phyloP scores from a whole-genome alignment of 495 filamentous ascomycete species.

The Penicillium lagena region DNA sequence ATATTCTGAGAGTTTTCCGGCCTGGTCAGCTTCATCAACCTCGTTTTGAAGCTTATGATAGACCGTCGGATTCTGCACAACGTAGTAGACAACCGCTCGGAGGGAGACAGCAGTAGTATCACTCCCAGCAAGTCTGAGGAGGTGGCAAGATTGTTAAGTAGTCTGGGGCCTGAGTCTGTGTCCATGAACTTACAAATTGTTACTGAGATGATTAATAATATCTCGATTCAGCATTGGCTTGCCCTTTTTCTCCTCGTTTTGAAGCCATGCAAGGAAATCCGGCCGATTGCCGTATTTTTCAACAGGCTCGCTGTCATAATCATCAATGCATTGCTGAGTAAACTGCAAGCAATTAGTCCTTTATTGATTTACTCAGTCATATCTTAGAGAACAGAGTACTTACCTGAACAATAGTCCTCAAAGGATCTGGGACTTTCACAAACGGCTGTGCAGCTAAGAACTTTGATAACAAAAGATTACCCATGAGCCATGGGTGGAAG shows the following conservation, averaged over 20 bases:
- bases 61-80: slow-evolving; percentile 26
- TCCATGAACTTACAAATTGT: slow-evolving; percentile 5
- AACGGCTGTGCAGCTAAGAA: slow-evolving; percentile 8
- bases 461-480: slow-evolving; percentile 6
- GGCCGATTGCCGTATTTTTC: slow-evolving; percentile 2
- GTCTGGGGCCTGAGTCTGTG: too few relatives aligned
- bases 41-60: slow-evolving; percentile 3
- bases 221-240: slow-evolving; percentile 10
- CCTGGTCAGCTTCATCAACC: slow-evolving; percentile 1
- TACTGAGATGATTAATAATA: slow-evolving; percentile 13
- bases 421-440: slow-evolving; percentile 1
- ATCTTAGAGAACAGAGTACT: not conserved
- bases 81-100: slow-evolving; percentile 40
- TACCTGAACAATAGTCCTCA: slow-evolving; percentile 8
- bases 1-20: not conserved
- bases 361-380: too few relatives aligned
- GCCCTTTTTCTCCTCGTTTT: slow-evolving; percentile 6
- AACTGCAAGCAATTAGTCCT: not conserved
- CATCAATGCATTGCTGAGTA: slow-evolving; percentile 10
- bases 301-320: slow-evolving; percentile 1
- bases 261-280: slow-evolving; percentile 11
- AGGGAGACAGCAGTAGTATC: slow-evolving; percentile 44
- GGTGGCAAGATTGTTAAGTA: too few relatives aligned
- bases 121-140: slow-evolving; percentile 24
- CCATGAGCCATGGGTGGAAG: slow-evolving; percentile 3